These are phyloP conservation scores for Phytophthora europaea DNA, from an alignment of 352 stramenopile species.

Conservation along the genomic window DNA sequence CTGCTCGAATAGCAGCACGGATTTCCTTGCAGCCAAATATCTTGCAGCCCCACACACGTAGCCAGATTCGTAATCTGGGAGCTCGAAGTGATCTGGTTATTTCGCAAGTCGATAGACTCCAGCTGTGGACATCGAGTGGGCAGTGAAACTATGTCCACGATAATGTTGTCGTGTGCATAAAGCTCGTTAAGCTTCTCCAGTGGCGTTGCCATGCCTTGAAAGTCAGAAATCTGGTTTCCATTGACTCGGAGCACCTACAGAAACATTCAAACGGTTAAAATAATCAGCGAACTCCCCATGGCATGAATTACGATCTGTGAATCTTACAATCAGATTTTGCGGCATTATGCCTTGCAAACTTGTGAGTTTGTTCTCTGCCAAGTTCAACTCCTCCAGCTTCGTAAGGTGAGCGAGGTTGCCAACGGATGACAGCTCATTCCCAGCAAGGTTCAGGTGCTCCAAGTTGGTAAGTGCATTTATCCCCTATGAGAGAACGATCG, in stretches of 20 bases:
- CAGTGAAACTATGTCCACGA: constrained; percentile 45
- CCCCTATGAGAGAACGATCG: constrained; percentile 38
- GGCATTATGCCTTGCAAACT: constrained; percentile 64
- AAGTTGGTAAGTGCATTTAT: constrained; percentile 64
- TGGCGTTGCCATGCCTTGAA: constrained; percentile 48
- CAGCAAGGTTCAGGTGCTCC: constrained; percentile 71
- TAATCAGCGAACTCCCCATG: background rate
- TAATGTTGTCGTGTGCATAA: constrained; percentile 69
- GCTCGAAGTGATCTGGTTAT: constrained; percentile 55
- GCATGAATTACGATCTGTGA: background rate
- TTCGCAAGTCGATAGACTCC: constrained; percentile 80
- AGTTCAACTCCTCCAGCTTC: constrained; percentile 81
- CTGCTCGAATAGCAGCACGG: constrained; percentile 68
- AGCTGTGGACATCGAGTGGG: constrained; percentile 53
- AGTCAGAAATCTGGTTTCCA: constrained; percentile 55
- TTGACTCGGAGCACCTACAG: constrained; percentile 58
- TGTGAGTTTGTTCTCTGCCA: constrained; percentile 67
- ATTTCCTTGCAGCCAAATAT: constrained; percentile 80
- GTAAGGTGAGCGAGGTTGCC: constrained; percentile 69
- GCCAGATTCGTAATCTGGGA: constrained; percentile 37
- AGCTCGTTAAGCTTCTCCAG: constrained; percentile 69
- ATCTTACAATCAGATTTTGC: constrained; percentile 53
- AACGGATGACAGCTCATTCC: constrained; percentile 65
- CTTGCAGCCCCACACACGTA: constrained; percentile 47
- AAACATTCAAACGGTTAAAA: background rate